These are phyloP conservation scores for Alternaria sp. DNA, from an alignment of 2,329 filamentous ascomycete species.

Conservation along the genomic window DNA sequence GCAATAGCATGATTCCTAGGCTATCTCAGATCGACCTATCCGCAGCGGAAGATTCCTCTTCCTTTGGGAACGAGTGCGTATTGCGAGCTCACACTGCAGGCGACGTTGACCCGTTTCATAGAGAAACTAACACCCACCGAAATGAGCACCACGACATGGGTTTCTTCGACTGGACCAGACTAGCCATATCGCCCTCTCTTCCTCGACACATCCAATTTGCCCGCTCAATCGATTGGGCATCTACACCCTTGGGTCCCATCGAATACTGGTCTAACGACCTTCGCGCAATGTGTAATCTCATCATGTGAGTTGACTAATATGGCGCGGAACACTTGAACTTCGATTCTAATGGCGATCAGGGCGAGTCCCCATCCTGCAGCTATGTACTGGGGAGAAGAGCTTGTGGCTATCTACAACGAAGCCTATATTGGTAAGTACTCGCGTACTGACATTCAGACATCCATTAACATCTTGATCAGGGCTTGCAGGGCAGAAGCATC, in stretches of 20 bases:
- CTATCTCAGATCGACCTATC: constrained; percentile 26
- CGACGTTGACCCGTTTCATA: constrained; percentile 49
- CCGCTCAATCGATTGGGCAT: constrained; percentile 73
- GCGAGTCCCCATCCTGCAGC: constrained; percentile 63
- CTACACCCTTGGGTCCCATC: constrained; percentile 76
- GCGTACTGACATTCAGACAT: neutral
- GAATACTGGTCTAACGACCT: constrained; percentile 75
- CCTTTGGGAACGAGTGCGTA: constrained; percentile 50
- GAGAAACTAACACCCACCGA: constrained; percentile 26
- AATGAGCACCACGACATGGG: constrained; percentile 49
- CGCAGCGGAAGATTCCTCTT: constrained; percentile 30
- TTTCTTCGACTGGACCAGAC: constrained; percentile 82
- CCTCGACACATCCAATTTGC: constrained; percentile 76
- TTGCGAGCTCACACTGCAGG: constrained; percentile 49
- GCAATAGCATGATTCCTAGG: constrained; percentile 7
- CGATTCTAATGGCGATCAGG: constrained; percentile 25
- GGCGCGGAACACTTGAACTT: neutral
- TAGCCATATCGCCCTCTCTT: constrained; percentile 68
- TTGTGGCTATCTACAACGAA: constrained; percentile 74
- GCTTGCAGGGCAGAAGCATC: constrained; percentile 80
- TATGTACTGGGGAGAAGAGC: constrained; percentile 79
- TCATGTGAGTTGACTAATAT: constrained; percentile 61
- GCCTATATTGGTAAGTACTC: constrained; percentile 59
- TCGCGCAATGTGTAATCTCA: constrained; percentile 78
- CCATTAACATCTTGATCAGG: constrained; percentile 21